Evolutionary conservation across 2,329 filamentous ascomycete species (phyloP).

Genomic region (Byssoonygena ceratinophila): DNA sequence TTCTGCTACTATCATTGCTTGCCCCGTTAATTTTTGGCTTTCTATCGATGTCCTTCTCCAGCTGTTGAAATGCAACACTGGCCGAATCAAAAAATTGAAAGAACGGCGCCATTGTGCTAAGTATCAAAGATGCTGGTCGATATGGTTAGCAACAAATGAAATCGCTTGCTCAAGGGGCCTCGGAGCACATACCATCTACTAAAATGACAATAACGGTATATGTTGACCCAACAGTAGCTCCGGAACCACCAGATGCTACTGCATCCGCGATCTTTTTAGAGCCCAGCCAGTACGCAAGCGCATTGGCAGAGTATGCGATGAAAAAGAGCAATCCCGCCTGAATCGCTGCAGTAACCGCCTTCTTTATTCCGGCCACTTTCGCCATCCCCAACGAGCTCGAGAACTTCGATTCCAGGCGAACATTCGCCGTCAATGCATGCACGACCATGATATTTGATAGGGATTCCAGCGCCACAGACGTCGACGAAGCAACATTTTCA

Average conservation of each 20-base stretch:
- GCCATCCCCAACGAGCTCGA: conserved; percentile 39
- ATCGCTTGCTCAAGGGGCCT: neutral
- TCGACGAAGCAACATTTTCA: conserved; percentile 44
- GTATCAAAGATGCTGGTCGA: conserved; percentile 35
- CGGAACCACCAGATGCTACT: conserved; percentile 22
- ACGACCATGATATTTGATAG: conserved; percentile 49
- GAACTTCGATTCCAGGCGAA: conserved; percentile 48
- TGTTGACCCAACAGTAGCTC: conserved; percentile 39
- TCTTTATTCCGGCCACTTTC: conserved; percentile 45
- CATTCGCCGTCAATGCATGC: conserved; percentile 49
- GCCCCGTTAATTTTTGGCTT: conserved; percentile 38
- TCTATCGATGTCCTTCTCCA: conserved; percentile 49
- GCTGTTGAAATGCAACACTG: conserved; percentile 46
- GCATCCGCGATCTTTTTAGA: conserved; percentile 42
- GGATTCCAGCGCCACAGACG: conserved; percentile 50
- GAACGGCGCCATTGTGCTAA: conserved; percentile 39
- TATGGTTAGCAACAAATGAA: conserved; percentile 1
- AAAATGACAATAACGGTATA: conserved; percentile 48
- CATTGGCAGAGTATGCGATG: conserved; percentile 54
- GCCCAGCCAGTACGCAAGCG: conserved; percentile 55
- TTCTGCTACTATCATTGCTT: conserved; percentile 20
- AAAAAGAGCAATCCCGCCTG: conserved; percentile 53
- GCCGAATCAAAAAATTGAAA: conserved; percentile 43
- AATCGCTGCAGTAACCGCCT: conserved; percentile 44
- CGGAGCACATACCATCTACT: conserved; percentile 37